Evolutionary conservation across 768 basidiomycete genomes (phyloP).

Genomic region (Mycena capillaripes): DNA sequence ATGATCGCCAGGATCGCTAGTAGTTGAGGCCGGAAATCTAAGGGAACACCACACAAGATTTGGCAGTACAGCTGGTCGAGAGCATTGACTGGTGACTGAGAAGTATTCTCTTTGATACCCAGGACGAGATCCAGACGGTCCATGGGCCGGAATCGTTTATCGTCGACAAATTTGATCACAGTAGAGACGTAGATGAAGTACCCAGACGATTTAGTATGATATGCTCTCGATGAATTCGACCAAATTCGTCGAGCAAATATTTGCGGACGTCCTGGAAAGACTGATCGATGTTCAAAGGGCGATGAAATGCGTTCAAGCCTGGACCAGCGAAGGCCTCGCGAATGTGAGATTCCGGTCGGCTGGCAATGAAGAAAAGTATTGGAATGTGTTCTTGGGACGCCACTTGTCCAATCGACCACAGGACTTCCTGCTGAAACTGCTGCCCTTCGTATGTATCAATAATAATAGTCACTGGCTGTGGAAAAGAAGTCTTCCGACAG

Average conservation of each 20-base stretch:
- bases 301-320: neutral
- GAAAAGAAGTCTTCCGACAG: neutral
- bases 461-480: neutral
- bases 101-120: neutral
- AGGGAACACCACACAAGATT: neutral
- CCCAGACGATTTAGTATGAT: neutral
- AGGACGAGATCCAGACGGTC: neutral
- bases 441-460: neutral
- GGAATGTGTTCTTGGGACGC: neutral
- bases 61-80: neutral
- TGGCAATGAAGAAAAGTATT: neutral
- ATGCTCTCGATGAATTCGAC: too few relatives aligned
- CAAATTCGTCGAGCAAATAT: neutral
- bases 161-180: neutral
- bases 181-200: neutral
- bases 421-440: neutral
- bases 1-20: too few relatives aligned
- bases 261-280: neutral
- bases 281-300: neutral
- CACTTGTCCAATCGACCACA: conserved; percentile 3
- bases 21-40: neutral
- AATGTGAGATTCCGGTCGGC: neutral
- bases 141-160: neutral
- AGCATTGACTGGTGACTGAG: neutral
- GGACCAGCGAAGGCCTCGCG: neutral